Conservation (phyloP, 495 filamentous ascomycete genomes). For the Talaromyces liani region DNA sequence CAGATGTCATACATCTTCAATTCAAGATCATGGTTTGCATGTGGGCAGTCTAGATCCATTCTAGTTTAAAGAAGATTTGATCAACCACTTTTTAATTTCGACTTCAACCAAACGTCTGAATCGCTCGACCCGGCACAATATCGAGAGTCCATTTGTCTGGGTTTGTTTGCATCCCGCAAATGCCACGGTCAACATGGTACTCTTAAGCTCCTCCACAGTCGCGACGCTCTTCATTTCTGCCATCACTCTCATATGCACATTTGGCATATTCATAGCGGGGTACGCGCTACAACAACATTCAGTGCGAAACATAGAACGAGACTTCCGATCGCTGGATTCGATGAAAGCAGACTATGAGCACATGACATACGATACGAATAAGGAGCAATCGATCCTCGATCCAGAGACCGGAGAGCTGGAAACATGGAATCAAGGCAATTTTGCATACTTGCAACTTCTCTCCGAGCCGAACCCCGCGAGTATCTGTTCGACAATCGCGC, state of each 20-base stretch:
- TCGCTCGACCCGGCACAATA: neutral
- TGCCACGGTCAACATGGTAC: constrained; percentile 28
- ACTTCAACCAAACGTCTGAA: neutral
- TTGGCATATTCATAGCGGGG: constrained; percentile 61
- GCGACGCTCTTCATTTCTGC: constrained; percentile 36
- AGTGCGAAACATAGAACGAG: constrained; percentile 52
- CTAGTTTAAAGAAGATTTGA: neutral
- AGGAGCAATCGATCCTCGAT: constrained; percentile 11
- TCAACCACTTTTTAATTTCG: neutral
- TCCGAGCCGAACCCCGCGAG: constrained; percentile 36
- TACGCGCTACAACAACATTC: constrained; percentile 67
- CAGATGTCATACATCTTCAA: neutral
- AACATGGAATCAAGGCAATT: constrained; percentile 21
- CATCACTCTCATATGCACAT: constrained; percentile 53
- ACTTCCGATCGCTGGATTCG: constrained; percentile 38
- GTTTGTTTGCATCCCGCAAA: constrained; percentile 1
- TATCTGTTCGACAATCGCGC: constrained; percentile 38
- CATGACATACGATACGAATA: constrained; percentile 4
- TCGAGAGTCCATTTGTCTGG: neutral
- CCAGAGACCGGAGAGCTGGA: neutral
- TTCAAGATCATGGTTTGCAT: neutral
- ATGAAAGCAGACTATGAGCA: neutral
- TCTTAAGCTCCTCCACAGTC: constrained; percentile 37
- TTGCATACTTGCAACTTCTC: constrained; percentile 38
- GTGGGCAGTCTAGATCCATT: neutral